Percentiles rank a stretch among this genome's conserved stretches.
Conservation (phyloP, 2,329 filamentous ascomycete species). For the Ceratocystis albifundus region DNA sequence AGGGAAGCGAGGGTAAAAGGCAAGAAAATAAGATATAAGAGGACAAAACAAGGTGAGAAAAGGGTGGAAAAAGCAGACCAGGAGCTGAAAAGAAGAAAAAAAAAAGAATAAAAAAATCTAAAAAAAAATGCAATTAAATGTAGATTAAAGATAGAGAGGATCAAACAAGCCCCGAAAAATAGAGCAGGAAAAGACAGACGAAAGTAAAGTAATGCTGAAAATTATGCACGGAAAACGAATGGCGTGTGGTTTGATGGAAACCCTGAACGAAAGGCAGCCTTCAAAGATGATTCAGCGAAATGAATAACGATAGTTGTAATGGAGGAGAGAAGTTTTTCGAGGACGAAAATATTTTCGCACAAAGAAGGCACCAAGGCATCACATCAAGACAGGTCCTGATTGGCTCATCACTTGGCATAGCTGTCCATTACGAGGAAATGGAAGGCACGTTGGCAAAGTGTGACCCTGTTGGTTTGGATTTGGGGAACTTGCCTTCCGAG, state of each 20-base stretch:
- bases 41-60: not conserved
- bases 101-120: too few species aligned
- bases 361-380: not conserved
- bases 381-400: not conserved
- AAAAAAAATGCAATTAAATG: not conserved
- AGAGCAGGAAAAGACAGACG: not conserved
- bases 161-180: not conserved
- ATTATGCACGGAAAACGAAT: not conserved
- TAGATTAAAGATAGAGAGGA: not conserved
- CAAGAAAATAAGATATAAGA: not conserved
- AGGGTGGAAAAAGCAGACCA: not conserved
- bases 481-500: not conserved
- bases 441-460: not conserved
- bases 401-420: not conserved
- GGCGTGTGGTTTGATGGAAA: not conserved
- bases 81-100: not conserved
- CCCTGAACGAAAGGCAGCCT: not conserved
- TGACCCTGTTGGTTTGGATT: not conserved
- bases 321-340: not conserved
- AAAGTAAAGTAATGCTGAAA: not conserved
- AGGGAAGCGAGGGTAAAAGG: constrained; percentile 2
- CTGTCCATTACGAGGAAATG: constrained; percentile 3
- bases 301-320: not conserved
- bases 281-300: not conserved
- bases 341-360: not conserved